Conservation (phyloP, 805 yeast species). For the Kodamaea kaohsiungensis region DNA sequence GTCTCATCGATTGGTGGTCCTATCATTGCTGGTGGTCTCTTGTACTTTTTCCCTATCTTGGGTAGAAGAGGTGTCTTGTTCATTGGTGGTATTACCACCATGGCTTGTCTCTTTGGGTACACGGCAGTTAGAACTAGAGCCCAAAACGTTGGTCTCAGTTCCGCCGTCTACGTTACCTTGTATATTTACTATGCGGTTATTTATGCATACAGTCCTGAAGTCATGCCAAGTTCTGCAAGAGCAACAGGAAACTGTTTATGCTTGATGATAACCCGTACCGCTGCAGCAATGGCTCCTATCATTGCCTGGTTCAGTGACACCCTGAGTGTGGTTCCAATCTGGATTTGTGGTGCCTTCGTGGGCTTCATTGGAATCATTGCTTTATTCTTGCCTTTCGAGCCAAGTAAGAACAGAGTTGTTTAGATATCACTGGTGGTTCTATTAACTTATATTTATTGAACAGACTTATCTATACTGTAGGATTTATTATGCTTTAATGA, state of each 20-base stretch:
- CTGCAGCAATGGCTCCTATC: slow-evolving; percentile 34
- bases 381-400: slow-evolving; percentile 36
- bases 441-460: not conserved
- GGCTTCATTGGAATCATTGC: slow-evolving; percentile 34
- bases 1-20: slow-evolving; percentile 55
- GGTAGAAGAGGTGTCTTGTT: slow-evolving; percentile 22
- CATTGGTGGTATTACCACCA: slow-evolving; percentile 20
- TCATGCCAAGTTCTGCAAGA: slow-evolving; percentile 37
- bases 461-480: not conserved
- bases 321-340: slow-evolving; percentile 30
- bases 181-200: slow-evolving; percentile 30
- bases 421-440: slow-evolving; percentile 2
- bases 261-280: slow-evolving; percentile 31
- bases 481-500: too few species aligned
- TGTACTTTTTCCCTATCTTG: slow-evolving; percentile 15
- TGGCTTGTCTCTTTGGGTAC: slow-evolving; percentile 24
- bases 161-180: slow-evolving; percentile 18
- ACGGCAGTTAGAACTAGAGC: slow-evolving; percentile 18
- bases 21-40: slow-evolving; percentile 46
- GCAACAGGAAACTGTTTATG: slow-evolving; percentile 39
- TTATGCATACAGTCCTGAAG: slow-evolving; percentile 39
- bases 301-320: slow-evolving; percentile 34
- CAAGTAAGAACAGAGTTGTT: slow-evolving; percentile 25
- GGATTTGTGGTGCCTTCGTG: slow-evolving; percentile 38
- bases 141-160: slow-evolving; percentile 20